Percentiles rank a stretch among this genome's conserved stretches.
phyloP scores from a whole-genome alignment of 768 basidiomycete species.

The Tubosaeta brunneosetosa region DNA sequence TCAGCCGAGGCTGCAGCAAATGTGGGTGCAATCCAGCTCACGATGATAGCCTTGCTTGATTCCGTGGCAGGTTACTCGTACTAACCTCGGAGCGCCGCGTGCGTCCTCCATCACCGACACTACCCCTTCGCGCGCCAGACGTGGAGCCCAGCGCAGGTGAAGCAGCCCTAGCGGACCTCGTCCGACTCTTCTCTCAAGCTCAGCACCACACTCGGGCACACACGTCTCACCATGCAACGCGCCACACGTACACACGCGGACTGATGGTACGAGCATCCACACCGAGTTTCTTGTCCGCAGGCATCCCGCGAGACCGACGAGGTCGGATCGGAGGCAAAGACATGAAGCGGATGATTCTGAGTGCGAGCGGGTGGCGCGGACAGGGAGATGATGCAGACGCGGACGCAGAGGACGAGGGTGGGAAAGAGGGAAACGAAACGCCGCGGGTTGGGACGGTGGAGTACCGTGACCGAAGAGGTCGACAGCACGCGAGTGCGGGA shows the following conservation, averaged over 20 bases:
- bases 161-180: conserved; percentile 61
- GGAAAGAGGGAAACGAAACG: conserved; percentile 54
- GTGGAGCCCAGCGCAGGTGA: conserved; percentile 61
- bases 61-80: conserved; percentile 57
- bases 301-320: conserved; percentile 70
- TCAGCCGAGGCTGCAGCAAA: conserved; percentile 74
- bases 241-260: conserved; percentile 24
- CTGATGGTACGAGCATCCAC: conserved; percentile 29
- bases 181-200: conserved; percentile 57
- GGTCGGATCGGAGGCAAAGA: conserved; percentile 59
- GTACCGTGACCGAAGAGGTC: conserved; percentile 6
- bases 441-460: conserved; percentile 49
- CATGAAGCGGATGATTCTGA: conserved; percentile 26
- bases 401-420: conserved; percentile 32
- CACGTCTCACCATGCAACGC: conserved; percentile 26
- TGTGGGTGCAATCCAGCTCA: conserved; percentile 43
- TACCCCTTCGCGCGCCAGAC: conserved; percentile 47
- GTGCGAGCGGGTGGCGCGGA: conserved; percentile 21
- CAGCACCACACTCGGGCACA: conserved; percentile 33
- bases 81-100: conserved; percentile 64
- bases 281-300: conserved; percentile 69
- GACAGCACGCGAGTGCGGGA: conserved; percentile 46
- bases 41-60: conserved; percentile 1
- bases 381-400: conserved; percentile 27
- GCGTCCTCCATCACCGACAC: conserved; percentile 52